Evolutionary conservation across 345 rosid genomes (phyloP).

Genomic region (Populus davidiana): DNA sequence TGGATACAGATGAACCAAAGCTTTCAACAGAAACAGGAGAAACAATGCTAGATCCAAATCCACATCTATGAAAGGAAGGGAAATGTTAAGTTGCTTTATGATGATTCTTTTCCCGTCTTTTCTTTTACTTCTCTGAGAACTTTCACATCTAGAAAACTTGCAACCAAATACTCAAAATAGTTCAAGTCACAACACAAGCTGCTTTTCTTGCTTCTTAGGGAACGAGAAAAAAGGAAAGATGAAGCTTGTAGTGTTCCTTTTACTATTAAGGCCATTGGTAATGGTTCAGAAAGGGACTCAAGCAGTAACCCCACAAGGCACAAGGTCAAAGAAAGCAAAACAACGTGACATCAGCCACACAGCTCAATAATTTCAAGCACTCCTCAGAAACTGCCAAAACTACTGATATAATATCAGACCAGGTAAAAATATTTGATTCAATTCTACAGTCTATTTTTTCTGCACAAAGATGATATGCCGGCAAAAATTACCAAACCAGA

Average conservation of each 20-base stretch:
- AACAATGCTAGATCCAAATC: conserved; percentile 5
- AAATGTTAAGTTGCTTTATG: conserved; percentile 22
- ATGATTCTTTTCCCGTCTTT: conserved; percentile 10
- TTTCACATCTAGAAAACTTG: conserved; percentile 23
- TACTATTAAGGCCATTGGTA: conserved; percentile 21
- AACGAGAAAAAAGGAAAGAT: conserved; percentile 26
- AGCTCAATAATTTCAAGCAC: conserved; percentile 22
- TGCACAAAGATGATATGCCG: neutral
- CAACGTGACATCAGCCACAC: conserved; percentile 26
- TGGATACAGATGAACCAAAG: conserved; percentile 19
- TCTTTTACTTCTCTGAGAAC: conserved; percentile 25
- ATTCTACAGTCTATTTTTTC: neutral
- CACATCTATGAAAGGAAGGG: conserved; percentile 17
- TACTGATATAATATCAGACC: conserved; percentile 8
- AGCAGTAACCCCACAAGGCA: conserved; percentile 35
- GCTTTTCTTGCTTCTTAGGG: conserved; percentile 17
- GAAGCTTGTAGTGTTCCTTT: conserved; percentile 11
- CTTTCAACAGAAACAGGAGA: neutral
- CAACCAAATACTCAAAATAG: conserved; percentile 23
- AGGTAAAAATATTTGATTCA: neutral
- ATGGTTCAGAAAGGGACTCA: conserved; percentile 34
- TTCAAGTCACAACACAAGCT: conserved; percentile 20
- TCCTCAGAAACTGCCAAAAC: conserved; percentile 13
- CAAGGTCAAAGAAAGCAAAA: conserved; percentile 27
- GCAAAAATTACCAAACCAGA: neutral